These are phyloP conservation scores for Lizonia empirigonia DNA, from an alignment of 2,329 filamentous ascomycete species.

Conservation along the genomic window DNA sequence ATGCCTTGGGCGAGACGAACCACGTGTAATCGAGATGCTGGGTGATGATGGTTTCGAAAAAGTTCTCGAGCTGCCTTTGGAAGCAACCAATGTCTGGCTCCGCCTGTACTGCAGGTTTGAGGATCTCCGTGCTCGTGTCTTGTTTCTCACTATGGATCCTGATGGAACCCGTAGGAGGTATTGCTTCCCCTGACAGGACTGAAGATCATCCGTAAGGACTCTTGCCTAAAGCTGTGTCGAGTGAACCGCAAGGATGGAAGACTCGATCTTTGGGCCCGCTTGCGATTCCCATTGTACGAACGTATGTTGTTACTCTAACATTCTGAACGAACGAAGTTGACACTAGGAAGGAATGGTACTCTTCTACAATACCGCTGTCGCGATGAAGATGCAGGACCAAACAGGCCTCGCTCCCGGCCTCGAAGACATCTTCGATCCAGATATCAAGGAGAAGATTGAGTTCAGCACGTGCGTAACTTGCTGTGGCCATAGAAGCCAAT, in stretches of 20 bases:
- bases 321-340: slow-evolving; percentile 9
- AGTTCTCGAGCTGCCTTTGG: slow-evolving; percentile 54
- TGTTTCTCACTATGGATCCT: slow-evolving; percentile 56
- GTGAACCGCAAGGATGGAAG: slow-evolving; percentile 48
- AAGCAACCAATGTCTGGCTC: slow-evolving; percentile 53
- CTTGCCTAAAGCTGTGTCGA: slow-evolving; percentile 50
- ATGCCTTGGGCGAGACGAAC: slow-evolving; percentile 46
- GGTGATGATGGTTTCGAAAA: slow-evolving; percentile 50
- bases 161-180: slow-evolving; percentile 50
- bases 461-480: slow-evolving; percentile 56
- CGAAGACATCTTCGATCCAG: slow-evolving; percentile 57
- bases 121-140: slow-evolving; percentile 60
- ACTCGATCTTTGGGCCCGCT: slow-evolving; percentile 58
- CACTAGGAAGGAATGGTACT: slow-evolving; percentile 57
- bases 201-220: slow-evolving; percentile 49
- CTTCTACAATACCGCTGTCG: slow-evolving; percentile 63
- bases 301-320: slow-evolving; percentile 43
- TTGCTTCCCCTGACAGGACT: slow-evolving; percentile 59
- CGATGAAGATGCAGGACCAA: slow-evolving; percentile 63
- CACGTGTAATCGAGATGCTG: slow-evolving; percentile 42
- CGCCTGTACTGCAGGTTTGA: slow-evolving; percentile 58
- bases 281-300: slow-evolving; percentile 62
- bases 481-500: not conserved
- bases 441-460: slow-evolving; percentile 47
- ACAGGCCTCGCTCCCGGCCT: slow-evolving; percentile 46